Percentiles rank a stretch among this genome's conserved stretches.
Evolutionary conservation across 345 rosid species (phyloP).

Genomic region (Atalantia buxifolia): DNA sequence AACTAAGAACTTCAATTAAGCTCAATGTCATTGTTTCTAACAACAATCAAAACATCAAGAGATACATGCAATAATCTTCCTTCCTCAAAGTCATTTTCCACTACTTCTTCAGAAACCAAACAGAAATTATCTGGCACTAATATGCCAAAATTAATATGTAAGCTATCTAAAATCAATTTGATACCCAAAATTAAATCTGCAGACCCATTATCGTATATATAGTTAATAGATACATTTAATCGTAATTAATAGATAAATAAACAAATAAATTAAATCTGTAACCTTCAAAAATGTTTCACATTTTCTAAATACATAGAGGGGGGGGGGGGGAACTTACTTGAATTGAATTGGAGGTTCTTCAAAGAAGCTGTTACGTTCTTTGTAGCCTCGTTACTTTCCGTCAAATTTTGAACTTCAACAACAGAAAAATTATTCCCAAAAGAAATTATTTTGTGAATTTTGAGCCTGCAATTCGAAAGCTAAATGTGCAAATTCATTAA

Average conservation of each 20-base stretch:
- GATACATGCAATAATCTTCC: neutral
- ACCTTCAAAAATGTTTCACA: neutral
- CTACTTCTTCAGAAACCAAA: neutral
- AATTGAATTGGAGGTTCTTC: slow-evolving; percentile 42
- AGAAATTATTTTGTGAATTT: neutral
- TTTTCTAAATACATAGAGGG: neutral
- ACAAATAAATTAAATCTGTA: neutral
- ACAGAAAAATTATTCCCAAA: neutral
- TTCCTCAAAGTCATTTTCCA: neutral
- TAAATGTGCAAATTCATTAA: neutral
- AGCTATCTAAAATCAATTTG: neutral
- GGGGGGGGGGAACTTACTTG: slow-evolving; percentile 29
- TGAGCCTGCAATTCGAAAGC: neutral
- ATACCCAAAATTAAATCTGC: neutral
- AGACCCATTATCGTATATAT: neutral
- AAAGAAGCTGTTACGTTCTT: slow-evolving; percentile 28
- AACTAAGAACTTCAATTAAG: neutral
- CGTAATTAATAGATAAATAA: neutral
- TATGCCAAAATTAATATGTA: neutral
- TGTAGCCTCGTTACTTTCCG: slow-evolving; percentile 37
- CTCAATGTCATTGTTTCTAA: neutral
- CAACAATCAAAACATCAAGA: neutral
- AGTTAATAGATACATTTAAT: neutral
- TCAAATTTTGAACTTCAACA: slow-evolving; percentile 9
- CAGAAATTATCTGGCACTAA: neutral